Evolutionary conservation across 805 yeast species (phyloP).

Genomic region (Candida xyloterini): DNA sequence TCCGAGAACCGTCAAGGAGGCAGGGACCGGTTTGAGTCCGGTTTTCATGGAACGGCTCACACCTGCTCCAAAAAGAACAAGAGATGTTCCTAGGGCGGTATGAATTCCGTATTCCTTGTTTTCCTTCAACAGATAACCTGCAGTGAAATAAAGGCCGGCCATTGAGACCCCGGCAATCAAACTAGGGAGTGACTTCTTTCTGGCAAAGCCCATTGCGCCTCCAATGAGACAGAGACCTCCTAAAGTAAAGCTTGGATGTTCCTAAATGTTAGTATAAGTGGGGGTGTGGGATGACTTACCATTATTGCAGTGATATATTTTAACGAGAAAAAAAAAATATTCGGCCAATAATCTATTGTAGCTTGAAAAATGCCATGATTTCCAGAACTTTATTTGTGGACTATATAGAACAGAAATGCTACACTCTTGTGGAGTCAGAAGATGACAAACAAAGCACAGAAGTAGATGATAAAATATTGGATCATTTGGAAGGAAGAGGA

Average conservation of each 20-base stretch:
- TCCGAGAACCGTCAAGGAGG: conserved; percentile 62
- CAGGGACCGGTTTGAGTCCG: conserved; percentile 68
- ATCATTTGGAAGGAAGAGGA: neutral
- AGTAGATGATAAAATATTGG: neutral
- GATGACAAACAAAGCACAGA: neutral
- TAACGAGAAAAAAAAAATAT: neutral
- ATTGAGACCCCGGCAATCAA: conserved; percentile 70
- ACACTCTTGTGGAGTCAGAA: conserved; percentile 12
- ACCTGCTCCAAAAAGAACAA: conserved; percentile 66
- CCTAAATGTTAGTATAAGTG: conserved; percentile 16
- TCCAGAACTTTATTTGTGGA: conserved; percentile 14
- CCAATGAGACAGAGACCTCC: conserved; percentile 32
- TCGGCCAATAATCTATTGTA: neutral
- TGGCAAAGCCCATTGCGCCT: conserved; percentile 35
- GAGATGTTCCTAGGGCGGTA: conserved; percentile 70
- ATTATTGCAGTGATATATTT: conserved; percentile 2
- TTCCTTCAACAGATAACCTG: conserved; percentile 70
- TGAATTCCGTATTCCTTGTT: conserved; percentile 81
- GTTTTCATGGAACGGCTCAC: conserved; percentile 57
- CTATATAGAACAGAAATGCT: conserved; percentile 10
- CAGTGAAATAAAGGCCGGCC: conserved; percentile 57
- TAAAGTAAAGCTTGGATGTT: conserved; percentile 29
- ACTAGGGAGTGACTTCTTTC: conserved; percentile 75
- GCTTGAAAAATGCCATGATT: conserved; percentile 6
- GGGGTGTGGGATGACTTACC: conserved; percentile 7